Conservation (phyloP, 1,284 basidiomycete genomes). For the Stygiomarasmius scandens region DNA sequence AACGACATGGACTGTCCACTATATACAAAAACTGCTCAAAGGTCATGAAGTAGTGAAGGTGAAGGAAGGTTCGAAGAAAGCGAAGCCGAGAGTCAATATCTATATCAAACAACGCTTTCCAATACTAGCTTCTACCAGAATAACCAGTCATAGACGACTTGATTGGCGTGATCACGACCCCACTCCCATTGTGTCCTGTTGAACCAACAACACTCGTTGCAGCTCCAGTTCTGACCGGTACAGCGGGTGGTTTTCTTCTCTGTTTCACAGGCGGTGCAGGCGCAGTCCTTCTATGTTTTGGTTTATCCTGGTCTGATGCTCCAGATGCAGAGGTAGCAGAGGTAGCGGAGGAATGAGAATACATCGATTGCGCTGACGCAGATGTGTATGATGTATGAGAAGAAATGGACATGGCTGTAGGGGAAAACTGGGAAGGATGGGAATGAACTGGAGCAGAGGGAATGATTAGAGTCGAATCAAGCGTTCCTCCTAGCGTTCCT, state of each 20-base stretch:
- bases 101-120: too few relatives aligned
- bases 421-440: not conserved
- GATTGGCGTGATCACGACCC: conserved; percentile 17
- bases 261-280: conserved; percentile 26
- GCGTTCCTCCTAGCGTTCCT: conserved; percentile 1
- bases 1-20: too few relatives aligned
- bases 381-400: too few relatives aligned
- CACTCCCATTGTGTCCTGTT: too few relatives aligned
- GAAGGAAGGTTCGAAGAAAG: too few relatives aligned
- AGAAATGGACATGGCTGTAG: conserved; percentile 2
- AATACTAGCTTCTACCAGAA: not conserved
- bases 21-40: too few relatives aligned
- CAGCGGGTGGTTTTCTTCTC: conserved; percentile 34
- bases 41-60: too few relatives aligned
- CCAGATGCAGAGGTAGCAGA: not conserved
- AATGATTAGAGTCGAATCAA: conserved; percentile 9
- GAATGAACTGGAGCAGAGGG: not conserved
- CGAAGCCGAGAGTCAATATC: too few relatives aligned
- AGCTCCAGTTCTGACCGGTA: conserved; percentile 21
- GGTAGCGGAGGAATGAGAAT: conserved; percentile 8
- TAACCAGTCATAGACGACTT: conserved; percentile 1
- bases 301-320: not conserved
- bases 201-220: too few relatives aligned
- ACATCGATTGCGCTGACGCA: not conserved
- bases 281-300: conserved; percentile 14